A percentile compares a stretch with the other conserved stretches of the same genome.
Evolutionary conservation across 2,329 filamentous ascomycete species (phyloP).

Genomic region (Thielaviopsis ethacetica): DNA sequence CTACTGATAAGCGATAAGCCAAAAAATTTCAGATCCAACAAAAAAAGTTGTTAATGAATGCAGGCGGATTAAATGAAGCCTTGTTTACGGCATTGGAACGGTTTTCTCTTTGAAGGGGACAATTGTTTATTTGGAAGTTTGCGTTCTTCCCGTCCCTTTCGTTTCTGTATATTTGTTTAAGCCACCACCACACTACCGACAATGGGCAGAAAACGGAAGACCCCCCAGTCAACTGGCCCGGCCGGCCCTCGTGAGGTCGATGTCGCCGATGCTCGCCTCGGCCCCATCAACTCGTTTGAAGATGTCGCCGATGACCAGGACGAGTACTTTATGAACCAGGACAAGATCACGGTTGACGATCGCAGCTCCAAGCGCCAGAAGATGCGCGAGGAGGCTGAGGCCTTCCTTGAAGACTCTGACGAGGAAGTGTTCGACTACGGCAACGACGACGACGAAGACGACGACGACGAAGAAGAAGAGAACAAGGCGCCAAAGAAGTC

Average conservation of each 20-base stretch:
- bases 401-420: slow-evolving; percentile 41
- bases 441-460: slow-evolving; percentile 24
- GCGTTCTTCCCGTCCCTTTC: neutral
- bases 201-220: slow-evolving; percentile 60
- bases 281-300: slow-evolving; percentile 47
- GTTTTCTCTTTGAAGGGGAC: neutral
- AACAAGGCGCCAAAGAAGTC: slow-evolving; percentile 24
- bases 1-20: slow-evolving; percentile 9
- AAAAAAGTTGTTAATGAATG: neutral
- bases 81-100: neutral
- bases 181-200: slow-evolving; percentile 8
- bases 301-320: slow-evolving; percentile 90
- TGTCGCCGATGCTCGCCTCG: slow-evolving; percentile 43
- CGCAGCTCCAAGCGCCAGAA: slow-evolving; percentile 63
- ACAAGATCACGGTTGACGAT: slow-evolving; percentile 70
- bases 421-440: slow-evolving; percentile 40
- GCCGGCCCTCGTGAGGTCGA: slow-evolving; percentile 39
- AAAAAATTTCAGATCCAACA: slow-evolving; percentile 4
- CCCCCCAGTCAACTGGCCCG: slow-evolving; percentile 30
- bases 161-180: neutral
- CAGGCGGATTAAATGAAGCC: neutral
- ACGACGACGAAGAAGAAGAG: slow-evolving; percentile 28
- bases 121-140: neutral
- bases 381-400: slow-evolving; percentile 51
- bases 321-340: slow-evolving; percentile 75